Evolutionary conservation across 768 basidiomycete species (phyloP).

Genomic region (Paxillus rubicundulus): DNA sequence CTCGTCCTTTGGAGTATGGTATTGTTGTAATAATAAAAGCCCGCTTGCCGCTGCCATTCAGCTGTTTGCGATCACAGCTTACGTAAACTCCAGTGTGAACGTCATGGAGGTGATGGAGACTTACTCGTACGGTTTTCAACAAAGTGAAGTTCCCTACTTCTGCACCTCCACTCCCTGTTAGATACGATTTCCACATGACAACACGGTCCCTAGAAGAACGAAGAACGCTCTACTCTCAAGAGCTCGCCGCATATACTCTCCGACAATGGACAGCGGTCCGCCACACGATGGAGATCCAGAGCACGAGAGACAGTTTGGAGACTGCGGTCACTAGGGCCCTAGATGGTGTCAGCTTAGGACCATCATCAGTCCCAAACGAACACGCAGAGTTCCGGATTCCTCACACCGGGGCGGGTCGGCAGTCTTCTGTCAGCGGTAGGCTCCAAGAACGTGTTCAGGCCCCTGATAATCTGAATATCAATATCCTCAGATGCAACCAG

Average conservation of each 20-base stretch:
- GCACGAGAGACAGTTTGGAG: not conserved
- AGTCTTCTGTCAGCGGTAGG: not conserved
- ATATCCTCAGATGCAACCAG: not conserved
- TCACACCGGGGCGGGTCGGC: not conserved
- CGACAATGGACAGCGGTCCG: slow-evolving; percentile 18
- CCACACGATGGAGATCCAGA: slow-evolving; percentile 10
- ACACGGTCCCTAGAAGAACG: slow-evolving; percentile 2
- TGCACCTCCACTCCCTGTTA: not conserved
- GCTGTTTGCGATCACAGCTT: too few species aligned
- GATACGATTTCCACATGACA: not conserved
- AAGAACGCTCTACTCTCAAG: slow-evolving; percentile 16
- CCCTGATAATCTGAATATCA: not conserved
- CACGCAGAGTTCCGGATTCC: not conserved
- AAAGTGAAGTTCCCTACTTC: too few species aligned
- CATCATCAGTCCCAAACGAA: not conserved
- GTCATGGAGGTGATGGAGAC: too few species aligned
- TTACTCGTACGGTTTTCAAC: too few species aligned
- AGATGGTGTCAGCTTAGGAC: not conserved
- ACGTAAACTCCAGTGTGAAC: too few species aligned
- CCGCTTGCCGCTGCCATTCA: too few species aligned
- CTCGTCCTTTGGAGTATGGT: slow-evolving; percentile 16
- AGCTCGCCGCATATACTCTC: slow-evolving; percentile 19
- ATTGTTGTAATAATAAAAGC: slow-evolving; percentile 30
- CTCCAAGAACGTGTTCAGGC: not conserved
- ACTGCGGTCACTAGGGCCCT: not conserved